Evolutionary conservation across 257 asterid species (phyloP).

Genomic region (Nicotiana obtusifolia): DNA sequence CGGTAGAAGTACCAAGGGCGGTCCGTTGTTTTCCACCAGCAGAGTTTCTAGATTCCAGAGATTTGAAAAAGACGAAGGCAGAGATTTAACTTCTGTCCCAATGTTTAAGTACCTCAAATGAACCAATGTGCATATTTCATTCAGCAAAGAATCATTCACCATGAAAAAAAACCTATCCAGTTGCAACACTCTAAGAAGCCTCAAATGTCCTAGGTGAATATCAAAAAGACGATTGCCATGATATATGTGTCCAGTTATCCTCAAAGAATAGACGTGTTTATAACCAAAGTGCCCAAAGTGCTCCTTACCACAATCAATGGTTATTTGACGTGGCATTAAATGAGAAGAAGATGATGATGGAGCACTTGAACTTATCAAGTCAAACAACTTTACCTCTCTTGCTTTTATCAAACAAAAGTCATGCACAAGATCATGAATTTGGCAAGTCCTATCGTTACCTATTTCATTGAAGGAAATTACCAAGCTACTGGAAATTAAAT

Average conservation of each 20-base stretch:
- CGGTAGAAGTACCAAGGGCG: background rate
- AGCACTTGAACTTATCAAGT: background rate
- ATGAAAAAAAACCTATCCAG: background rate
- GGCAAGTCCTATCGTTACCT: slow-evolving; percentile 8
- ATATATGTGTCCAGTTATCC: background rate
- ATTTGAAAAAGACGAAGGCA: background rate
- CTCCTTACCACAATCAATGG: rapidly evolving
- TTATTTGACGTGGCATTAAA: background rate
- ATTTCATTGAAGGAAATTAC: slow-evolving; percentile 11
- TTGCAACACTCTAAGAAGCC: slow-evolving; percentile 18
- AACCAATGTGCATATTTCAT: background rate
- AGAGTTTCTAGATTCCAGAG: background rate
- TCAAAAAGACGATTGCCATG: background rate
- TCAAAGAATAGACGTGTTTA: slow-evolving; percentile 4
- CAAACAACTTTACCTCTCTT: background rate
- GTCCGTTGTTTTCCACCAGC: rapidly evolving
- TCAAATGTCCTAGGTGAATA: background rate
- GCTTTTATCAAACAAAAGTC: slow-evolving; percentile 21
- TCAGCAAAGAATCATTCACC: slow-evolving; percentile 2
- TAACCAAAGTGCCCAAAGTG: slow-evolving; percentile 2
- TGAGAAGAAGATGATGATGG: background rate
- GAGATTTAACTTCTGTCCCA: background rate
- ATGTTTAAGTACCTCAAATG: background rate
- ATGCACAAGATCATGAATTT: slow-evolving; percentile 21
- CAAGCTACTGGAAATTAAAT: slow-evolving; percentile 21